phyloP scores from a whole-genome alignment of 306 rosid species.

The Citrullus colocynthis region DNA sequence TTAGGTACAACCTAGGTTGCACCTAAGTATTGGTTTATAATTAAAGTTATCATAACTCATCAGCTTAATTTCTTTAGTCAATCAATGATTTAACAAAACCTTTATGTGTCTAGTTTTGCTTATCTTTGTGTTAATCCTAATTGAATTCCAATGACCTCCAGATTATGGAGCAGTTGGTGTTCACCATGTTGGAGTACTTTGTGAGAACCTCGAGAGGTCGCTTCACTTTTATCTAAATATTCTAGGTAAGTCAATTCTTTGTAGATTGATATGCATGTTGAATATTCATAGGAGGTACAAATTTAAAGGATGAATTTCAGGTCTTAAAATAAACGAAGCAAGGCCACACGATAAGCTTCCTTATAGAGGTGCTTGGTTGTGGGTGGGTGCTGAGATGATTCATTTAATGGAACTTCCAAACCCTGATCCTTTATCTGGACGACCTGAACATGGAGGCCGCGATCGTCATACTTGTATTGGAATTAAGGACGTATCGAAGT shows the following conservation, averaged over 20 bases:
- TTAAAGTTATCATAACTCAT: no score
- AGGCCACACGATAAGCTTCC: conserved; percentile 95
- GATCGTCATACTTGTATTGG: conserved; percentile 87
- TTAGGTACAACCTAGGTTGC: no score
- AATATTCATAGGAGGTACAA: neutral
- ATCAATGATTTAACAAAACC: neutral
- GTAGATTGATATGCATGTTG: neutral
- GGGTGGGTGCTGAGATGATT: conserved; percentile 98
- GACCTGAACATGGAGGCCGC: conserved; percentile 83
- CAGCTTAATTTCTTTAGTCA: no score
- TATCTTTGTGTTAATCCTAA: neutral
- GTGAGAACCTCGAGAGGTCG: conserved; percentile 73
- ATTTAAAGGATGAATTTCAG: neutral
- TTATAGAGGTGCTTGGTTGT: conserved; percentile 91
- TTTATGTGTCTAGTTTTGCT: neutral
- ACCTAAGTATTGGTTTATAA: no score
- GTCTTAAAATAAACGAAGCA: conserved; percentile 86
- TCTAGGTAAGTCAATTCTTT: conserved; percentile 42
- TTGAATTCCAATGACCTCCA: conserved; percentile 11
- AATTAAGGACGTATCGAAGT: conserved; percentile 63
- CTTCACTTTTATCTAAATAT: conserved; percentile 73
- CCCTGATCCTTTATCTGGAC: conserved; percentile 83
- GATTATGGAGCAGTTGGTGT: conserved; percentile 73
- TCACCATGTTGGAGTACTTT: conserved; percentile 87
- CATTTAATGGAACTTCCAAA: conserved; percentile 98